phyloP scores from a whole-genome alignment of 192 early-diverging fungal species.

The Coemansia sp. region DNA sequence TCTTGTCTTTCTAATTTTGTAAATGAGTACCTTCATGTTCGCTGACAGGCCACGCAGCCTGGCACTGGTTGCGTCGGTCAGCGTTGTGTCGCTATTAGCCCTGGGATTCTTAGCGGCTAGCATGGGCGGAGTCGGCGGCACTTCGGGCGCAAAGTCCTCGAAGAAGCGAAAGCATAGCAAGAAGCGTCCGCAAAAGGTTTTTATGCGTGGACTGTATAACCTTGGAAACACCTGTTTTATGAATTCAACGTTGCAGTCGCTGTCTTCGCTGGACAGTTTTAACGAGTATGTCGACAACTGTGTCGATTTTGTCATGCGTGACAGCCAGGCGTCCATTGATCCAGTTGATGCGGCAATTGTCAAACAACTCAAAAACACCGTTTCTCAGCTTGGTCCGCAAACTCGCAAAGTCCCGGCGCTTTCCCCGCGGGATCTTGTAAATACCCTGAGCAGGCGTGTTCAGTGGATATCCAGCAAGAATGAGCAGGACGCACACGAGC shows the following conservation, averaged over 20 bases:
- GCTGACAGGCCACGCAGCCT: conserved; percentile 21
- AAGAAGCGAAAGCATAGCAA: conserved; percentile 16
- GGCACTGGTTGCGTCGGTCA: conserved; percentile 37
- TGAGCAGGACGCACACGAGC: conserved; percentile 66
- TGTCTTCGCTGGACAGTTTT: conserved; percentile 34
- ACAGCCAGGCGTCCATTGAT: neutral
- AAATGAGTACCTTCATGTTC: conserved; percentile 10
- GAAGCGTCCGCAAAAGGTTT: conserved; percentile 31
- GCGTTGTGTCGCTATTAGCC: conserved; percentile 38
- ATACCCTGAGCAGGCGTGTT: conserved; percentile 54
- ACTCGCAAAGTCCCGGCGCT: conserved; percentile 31
- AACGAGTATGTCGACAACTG: conserved; percentile 47
- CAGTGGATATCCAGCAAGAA: conserved; percentile 56
- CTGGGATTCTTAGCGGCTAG: conserved; percentile 25
- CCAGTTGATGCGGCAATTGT: conserved; percentile 33
- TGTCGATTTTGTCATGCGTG: neutral
- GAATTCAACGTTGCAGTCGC: conserved; percentile 71
- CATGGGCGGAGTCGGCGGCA: neutral
- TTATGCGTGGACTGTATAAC: conserved; percentile 71
- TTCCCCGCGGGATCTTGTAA: conserved; percentile 49
- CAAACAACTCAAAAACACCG: conserved; percentile 23
- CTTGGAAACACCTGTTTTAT: conserved; percentile 88
- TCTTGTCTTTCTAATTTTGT: neutral
- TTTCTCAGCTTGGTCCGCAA: conserved; percentile 40
- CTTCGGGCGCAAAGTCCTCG: conserved; percentile 1